Evolutionary conservation across 1,139 yeast species (phyloP), one percentile per base, ranked within the genome.

Genomic region (Ashbya aceris): DNA sequence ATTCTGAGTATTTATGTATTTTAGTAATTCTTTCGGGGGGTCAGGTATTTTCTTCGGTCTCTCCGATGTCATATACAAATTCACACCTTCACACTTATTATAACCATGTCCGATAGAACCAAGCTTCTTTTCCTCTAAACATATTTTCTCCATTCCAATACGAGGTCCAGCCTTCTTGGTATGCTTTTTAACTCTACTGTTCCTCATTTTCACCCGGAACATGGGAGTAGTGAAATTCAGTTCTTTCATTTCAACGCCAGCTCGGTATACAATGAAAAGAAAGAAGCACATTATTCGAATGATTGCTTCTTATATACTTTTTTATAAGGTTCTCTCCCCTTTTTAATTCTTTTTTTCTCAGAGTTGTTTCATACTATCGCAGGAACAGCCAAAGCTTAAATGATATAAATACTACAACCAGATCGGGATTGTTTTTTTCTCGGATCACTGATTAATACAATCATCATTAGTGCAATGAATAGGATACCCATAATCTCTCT

Each of bases 41-140:
- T 27, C 31, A 7, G 46, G 44, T 23, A 44, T 44, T 7, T 30
- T 23, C 26, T 36, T 31, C 26, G 42, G 42, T 10, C 20, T 12
- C 11, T 33, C 26, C 26, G 32, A 29, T 7, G 44, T 34, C 46
- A 43, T 43, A 30, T 43, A 43, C 2, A 43, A 30, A 38, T 43
- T 43, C 7, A 38, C 43, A 11, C 46, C 46, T 30, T 33, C 43
- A 14, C 32, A 35, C 17, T 30, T 38, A 10, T 23, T 8, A 32
- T 38, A 32, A 7, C 40, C 37, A 32, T 26, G 17, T 9, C 9
- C 12, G 7, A 9, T 8, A 8, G n/a, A 23, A 8, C 17, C 5
- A 11, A 17, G 9, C 8, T 9, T 37, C 12, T 5, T 11, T n/a
- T n/a, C n/a, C n/a, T n/a, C n/a, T n/a, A n/a, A n/a, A n/a, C n/a